phyloP scores from a whole-genome alignment of 306 rosid genomes.

The Rosa chinensis region DNA sequence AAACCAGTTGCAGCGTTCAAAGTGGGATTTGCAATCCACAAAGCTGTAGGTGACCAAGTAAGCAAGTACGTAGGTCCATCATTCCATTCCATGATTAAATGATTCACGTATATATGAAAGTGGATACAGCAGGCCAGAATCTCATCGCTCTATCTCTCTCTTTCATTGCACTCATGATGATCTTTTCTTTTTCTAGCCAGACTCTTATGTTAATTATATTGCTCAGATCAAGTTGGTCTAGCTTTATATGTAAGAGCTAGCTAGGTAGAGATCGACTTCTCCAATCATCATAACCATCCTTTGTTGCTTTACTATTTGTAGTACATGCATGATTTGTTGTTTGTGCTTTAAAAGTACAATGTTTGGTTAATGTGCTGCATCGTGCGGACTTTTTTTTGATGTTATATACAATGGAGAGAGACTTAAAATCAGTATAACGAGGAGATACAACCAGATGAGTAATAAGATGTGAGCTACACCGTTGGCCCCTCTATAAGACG shows the following conservation, averaged over 20 bases:
- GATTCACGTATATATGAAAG: not conserved
- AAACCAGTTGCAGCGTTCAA: not conserved
- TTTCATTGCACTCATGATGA: constrained; percentile 1
- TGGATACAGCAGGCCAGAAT: constrained; percentile 13
- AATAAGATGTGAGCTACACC: not conserved
- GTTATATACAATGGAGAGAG: not conserved
- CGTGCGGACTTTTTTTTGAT: not conserved
- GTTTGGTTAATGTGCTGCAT: not conserved
- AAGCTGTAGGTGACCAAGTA: not conserved
- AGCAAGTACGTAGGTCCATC: constrained; percentile 8
- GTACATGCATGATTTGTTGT: not conserved
- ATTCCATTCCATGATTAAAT: constrained; percentile 12
- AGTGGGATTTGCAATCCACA: constrained; percentile 10
- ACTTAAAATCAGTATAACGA: not conserved
- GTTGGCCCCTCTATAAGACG: not conserved
- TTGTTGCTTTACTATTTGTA: not conserved
- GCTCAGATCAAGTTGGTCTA: constrained; percentile 10
- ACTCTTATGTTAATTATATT: not conserved
- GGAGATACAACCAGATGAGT: not conserved
- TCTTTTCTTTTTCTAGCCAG: not conserved
- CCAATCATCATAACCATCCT: not conserved
- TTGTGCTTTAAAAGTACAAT: not conserved
- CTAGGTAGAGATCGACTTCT: not conserved
- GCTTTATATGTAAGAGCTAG: not conserved
- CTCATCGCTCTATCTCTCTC: not conserved